Percentiles rank a stretch among this genome's conserved stretches.
phyloP scores from a whole-genome alignment of 805 yeast species.

The Wickerhamiella spandovensis region DNA sequence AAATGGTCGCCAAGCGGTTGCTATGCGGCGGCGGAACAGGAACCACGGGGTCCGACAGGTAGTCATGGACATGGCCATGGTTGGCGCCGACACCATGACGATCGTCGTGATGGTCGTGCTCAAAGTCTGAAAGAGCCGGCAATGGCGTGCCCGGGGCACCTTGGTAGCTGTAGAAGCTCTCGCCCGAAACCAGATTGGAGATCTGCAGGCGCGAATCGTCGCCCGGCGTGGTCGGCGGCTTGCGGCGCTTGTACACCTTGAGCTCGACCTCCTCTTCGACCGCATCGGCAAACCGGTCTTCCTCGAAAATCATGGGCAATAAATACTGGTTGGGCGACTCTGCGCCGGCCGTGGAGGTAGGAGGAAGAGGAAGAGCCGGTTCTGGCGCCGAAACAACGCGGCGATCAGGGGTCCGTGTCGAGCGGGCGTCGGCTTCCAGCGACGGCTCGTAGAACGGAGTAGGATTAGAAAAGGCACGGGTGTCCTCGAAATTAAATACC shows the following conservation, averaged over 20 bases:
- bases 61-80: no score
- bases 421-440: slow-evolving; percentile 3
- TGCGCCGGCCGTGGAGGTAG: background rate
- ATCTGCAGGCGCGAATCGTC: slow-evolving; percentile 11
- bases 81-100: background rate
- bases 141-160: background rate
- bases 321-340: slow-evolving; percentile 9
- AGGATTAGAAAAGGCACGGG: slow-evolving; percentile 1
- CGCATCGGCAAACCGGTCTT: slow-evolving; percentile 28
- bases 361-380: background rate
- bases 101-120: background rate
- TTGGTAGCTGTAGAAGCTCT: slow-evolving; percentile 15
- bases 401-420: slow-evolving; percentile 2
- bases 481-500: slow-evolving; percentile 17
- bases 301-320: slow-evolving; percentile 29
- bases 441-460: background rate
- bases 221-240: slow-evolving; percentile 1
- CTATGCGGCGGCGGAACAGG: background rate
- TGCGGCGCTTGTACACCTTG: slow-evolving; percentile 15
- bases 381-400: background rate
- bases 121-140: background rate
- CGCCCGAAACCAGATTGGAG: slow-evolving; percentile 12
- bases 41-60: no score
- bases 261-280: slow-evolving; percentile 25
- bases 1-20: background rate